phyloP scores from a whole-genome alignment of 2,329 filamentous ascomycete species.

The Penicillium sp. region DNA sequence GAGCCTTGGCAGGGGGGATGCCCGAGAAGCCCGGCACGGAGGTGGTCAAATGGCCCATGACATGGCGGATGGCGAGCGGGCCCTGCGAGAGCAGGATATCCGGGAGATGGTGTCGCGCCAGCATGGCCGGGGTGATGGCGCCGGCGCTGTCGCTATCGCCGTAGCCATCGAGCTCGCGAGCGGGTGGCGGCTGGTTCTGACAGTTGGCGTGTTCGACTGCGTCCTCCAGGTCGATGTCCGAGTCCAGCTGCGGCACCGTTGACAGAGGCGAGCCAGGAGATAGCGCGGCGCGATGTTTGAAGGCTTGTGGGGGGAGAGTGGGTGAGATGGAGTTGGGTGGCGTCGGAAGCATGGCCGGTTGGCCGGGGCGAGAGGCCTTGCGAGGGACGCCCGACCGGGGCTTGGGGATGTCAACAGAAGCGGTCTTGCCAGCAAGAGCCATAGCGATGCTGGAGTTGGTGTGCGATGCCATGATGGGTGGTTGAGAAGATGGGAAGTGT shows the following conservation, averaged over 20 bases:
- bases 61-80: constrained; percentile 88
- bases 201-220: constrained; percentile 57
- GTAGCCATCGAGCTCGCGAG: constrained; percentile 60
- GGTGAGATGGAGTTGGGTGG: constrained; percentile 96
- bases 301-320: constrained; percentile 77
- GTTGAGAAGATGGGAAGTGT: constrained; percentile 12
- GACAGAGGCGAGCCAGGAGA: constrained; percentile 47
- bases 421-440: constrained; percentile 56
- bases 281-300: constrained; percentile 63
- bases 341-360: constrained; percentile 68
- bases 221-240: constrained; percentile 84
- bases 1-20: constrained; percentile 86
- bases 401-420: constrained; percentile 54
- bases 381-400: constrained; percentile 41
- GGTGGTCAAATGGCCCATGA: constrained; percentile 92
- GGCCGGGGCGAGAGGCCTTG: constrained; percentile 35
- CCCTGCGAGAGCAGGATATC: constrained; percentile 89
- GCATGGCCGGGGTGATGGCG: constrained; percentile 80
- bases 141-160: constrained; percentile 79
- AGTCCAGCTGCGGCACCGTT: constrained; percentile 66
- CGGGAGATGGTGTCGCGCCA: constrained; percentile 88
- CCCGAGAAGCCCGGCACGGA: constrained; percentile 90
- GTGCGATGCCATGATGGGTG: constrained; percentile 49
- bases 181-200: constrained; percentile 49
- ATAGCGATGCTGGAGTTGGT: constrained; percentile 53